Percentiles rank a stretch among this genome's conserved stretches.
These are phyloP conservation scores for Serendipita sp. DNA, from an alignment of 768 basidiomycete genomes.

Conservation along the genomic window DNA sequence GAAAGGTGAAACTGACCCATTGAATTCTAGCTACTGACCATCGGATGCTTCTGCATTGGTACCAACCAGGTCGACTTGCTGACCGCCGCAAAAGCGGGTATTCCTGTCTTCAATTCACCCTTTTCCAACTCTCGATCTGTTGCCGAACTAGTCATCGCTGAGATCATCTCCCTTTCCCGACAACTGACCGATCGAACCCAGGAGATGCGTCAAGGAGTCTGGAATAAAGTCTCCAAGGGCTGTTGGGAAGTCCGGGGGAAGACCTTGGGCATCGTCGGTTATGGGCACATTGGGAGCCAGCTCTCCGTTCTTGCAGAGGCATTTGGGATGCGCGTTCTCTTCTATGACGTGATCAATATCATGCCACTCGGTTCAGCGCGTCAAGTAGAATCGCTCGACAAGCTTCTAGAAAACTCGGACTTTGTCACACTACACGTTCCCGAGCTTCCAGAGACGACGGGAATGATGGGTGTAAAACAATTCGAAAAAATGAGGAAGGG, in stretches of 20 bases:
- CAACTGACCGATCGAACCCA: slow-evolving; percentile 78
- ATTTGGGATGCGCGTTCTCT: slow-evolving; percentile 88
- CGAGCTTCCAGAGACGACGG: slow-evolving; percentile 86
- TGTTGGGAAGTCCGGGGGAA: slow-evolving; percentile 99
- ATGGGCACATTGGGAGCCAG: slow-evolving; percentile 96
- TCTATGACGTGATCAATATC: slow-evolving; percentile 87
- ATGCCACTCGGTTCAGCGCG: slow-evolving; percentile 94
- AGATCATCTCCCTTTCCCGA: slow-evolving; percentile 84
- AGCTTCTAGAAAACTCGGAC: slow-evolving; percentile 64
- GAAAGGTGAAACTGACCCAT: neutral
- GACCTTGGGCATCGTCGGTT: slow-evolving; percentile 93
- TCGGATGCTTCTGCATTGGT: slow-evolving; percentile 99
- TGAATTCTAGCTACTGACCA: slow-evolving; percentile 59
- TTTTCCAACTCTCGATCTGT: slow-evolving; percentile 98
- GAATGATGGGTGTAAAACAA: slow-evolving; percentile 70
- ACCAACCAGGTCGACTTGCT: slow-evolving; percentile 91
- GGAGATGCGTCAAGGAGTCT: slow-evolving; percentile 77
- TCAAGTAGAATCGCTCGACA: slow-evolving; percentile 64
- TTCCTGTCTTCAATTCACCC: slow-evolving; percentile 98
- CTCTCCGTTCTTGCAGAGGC: slow-evolving; percentile 93
- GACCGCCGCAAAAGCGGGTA: slow-evolving; percentile 70
- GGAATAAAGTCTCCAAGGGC: slow-evolving; percentile 98
- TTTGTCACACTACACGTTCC: slow-evolving; percentile 96
- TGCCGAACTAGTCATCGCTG: slow-evolving; percentile 90
- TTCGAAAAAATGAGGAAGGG: slow-evolving; percentile 88